Base-by-base conservation (phyloP, 805 yeast genomes). In the Zygoascus biomembranicola region DNA sequence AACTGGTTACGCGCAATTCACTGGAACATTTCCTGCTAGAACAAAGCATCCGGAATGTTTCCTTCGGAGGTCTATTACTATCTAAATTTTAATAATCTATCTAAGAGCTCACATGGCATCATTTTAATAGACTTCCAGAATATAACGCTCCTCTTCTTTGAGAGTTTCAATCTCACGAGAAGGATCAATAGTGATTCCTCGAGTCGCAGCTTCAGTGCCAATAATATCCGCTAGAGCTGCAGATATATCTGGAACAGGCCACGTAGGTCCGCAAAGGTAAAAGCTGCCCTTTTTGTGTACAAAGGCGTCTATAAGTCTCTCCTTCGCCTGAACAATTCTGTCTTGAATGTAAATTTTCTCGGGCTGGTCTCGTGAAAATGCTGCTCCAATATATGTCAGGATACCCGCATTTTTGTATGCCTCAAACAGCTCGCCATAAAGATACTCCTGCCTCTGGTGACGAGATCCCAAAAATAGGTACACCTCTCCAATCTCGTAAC, bases 231-330 rank as follows among this genome's bases (percentile, higher is more conserved):
- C 85, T 61, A 92, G 75, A 63, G 96, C 95, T 45, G 84, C 85
- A 51, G 96, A 87, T 63, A 92, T 87, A 69, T 90, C 97, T 10
- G 98, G 97, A 65, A 92, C 97, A 35, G 98, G 98, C 98, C 98
- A 92, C 1, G 97, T 92, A 44, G 98, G 98, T 58, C 98, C 98
- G 81, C 98, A 92, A 68, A 92, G 77, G 74, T 92, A 92, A 80
- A 92, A 92, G 26, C 90, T 84, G 54, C 98, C 98, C 54, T 84
- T 74, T 72, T 90, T 78, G 58, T 75, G 73, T 45, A 83, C 85
- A 70, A 92, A 81, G 50, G 96, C 90, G 44, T 81, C 87, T 48
- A 86, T 85, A 69, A 92, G 77, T 45, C 80, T 84, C 51, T 75
- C 77, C 64, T 88, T 72, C 55, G 81, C 79, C 68, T 89, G 88